These are phyloP conservation scores for Chaetothyriales sp. DNA, from an alignment of 2,329 filamentous ascomycete species.

Conservation along the genomic window DNA sequence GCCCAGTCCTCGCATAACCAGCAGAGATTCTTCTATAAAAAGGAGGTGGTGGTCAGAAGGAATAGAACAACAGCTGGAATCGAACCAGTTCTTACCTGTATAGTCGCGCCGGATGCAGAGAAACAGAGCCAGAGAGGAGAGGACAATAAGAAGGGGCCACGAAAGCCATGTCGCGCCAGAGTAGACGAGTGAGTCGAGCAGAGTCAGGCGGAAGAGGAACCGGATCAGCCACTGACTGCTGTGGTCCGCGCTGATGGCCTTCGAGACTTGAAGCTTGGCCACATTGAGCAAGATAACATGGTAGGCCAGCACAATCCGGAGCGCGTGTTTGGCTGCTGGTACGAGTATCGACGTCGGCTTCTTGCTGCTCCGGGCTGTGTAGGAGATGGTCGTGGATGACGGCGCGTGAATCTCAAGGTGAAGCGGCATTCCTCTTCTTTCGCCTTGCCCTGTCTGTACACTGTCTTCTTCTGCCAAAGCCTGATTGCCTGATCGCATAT, in stretches of 20 bases:
- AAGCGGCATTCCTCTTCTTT: slow-evolving; percentile 13
- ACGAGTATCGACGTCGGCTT: slow-evolving; percentile 31
- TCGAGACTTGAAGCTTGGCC: slow-evolving; percentile 20
- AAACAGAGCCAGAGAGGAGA: slow-evolving; percentile 28
- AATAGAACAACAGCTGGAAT: slow-evolving; percentile 6
- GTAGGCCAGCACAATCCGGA: slow-evolving; percentile 31
- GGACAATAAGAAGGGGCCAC: slow-evolving; percentile 28
- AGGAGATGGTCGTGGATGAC: slow-evolving; percentile 79
- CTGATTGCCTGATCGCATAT: not conserved
- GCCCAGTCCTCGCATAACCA: slow-evolving; percentile 76
- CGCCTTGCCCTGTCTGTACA: not conserved
- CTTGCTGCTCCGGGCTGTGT: slow-evolving; percentile 73
- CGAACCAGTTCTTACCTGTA: slow-evolving; percentile 29
- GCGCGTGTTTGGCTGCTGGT: slow-evolving; percentile 22
- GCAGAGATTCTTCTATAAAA: slow-evolving; percentile 59
- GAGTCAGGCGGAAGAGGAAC: slow-evolving; percentile 17
- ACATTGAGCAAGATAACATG: slow-evolving; percentile 25
- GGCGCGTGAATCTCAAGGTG: slow-evolving; percentile 51
- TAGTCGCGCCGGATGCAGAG: slow-evolving; percentile 34
- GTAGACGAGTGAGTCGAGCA: slow-evolving; percentile 19
- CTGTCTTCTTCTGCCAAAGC: not conserved
- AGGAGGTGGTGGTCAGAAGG: slow-evolving; percentile 30
- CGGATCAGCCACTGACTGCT: slow-evolving; percentile 6
- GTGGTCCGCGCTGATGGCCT: not conserved
- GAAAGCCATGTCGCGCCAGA: slow-evolving; percentile 24